Evolutionary conservation across 2,329 filamentous ascomycete genomes (phyloP), one percentile per base, ranked within the genome.

Genomic region (Aureobasidium mangrovei): DNA sequence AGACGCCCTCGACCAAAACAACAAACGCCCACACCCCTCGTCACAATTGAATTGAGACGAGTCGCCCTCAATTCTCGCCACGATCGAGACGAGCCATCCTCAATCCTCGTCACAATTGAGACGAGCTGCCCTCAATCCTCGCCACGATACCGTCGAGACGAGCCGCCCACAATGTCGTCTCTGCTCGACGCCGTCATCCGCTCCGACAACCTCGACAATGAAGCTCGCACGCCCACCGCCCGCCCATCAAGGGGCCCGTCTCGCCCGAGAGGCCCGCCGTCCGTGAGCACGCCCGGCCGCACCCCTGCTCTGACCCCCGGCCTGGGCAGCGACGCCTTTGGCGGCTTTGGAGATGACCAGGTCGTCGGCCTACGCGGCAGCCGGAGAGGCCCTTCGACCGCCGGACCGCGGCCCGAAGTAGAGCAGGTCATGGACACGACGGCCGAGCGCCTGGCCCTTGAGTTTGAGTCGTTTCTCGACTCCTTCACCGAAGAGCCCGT

Each of bases 401-500:
- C 74, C 56, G 69, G 67, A 0, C 74, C 77, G 54, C 75, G 78
- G 7, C 68, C 74, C 52, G 80, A 80, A 41, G 79, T 93, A 32
- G 82, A 86, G 4, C 79, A 81, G 56, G 86, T 91, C 5, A 83
- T 89, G 59, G 88, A 94, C 69, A 79, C 79, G 56, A 85, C 88
- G 47, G 88, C 86, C 58, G 77, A 88, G 60, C 80, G 84, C 53
- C 80, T 91, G 28, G 85, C 88, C 65, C 77, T 84, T 54, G 81
- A 85, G 55, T 93, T 94, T 65, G 84, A 91, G 69, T 78, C 79
- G 60, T 94, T 93, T 65, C 80, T 94, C 28, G 86, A 93, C 65
- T 80, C 78, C 85, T 90, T 42, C 29, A 52, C 47, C 5, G 57
- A 59, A 45, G 52, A 57, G 28, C 55, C 55, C n/a, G 29, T 49